Conservation (phyloP, 1,139 yeast species). For the Saccharomyces pastorianus region DNA sequence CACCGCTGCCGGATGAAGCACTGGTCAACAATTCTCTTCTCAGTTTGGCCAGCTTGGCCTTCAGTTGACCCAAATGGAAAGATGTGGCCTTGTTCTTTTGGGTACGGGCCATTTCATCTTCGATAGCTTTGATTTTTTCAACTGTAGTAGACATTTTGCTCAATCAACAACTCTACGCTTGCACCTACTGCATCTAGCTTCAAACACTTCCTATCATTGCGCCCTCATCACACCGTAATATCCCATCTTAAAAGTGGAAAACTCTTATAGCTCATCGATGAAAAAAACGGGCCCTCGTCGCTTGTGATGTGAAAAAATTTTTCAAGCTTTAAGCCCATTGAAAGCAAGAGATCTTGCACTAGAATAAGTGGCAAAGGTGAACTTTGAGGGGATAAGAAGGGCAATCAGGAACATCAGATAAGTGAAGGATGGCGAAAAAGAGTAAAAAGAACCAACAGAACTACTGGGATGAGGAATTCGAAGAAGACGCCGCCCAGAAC, state of each 20-base stretch:
- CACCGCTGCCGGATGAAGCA: slow-evolving; percentile 74
- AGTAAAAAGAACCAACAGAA: slow-evolving; percentile 49
- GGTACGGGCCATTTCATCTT: slow-evolving; percentile 89
- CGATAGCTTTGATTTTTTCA: slow-evolving; percentile 84
- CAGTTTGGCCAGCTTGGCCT: slow-evolving; percentile 90
- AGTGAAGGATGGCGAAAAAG: slow-evolving; percentile 33
- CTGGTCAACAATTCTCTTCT: slow-evolving; percentile 86
- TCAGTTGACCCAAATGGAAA: slow-evolving; percentile 91
- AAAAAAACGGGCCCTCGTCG: slow-evolving; percentile 3
- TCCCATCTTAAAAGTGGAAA: background rate
- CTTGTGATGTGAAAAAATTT: slow-evolving; percentile 12
- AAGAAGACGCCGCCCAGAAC: slow-evolving; percentile 47
- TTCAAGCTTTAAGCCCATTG: slow-evolving; percentile 2
- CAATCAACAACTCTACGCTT: background rate
- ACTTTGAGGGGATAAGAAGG: slow-evolving; percentile 32
- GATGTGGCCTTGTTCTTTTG: slow-evolving; percentile 95
- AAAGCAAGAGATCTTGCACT: background rate
- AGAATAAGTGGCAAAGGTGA: background rate
- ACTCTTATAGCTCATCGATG: slow-evolving; percentile 9
- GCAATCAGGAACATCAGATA: slow-evolving; percentile 45
- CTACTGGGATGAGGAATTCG: slow-evolving; percentile 77
- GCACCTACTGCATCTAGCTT: background rate
- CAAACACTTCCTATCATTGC: background rate
- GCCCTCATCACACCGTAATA: background rate
- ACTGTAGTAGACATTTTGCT: slow-evolving; percentile 63